These are phyloP conservation scores for Baudoinia panamericana DNA, from an alignment of 495 filamentous ascomycete genomes.

Conservation along the genomic window DNA sequence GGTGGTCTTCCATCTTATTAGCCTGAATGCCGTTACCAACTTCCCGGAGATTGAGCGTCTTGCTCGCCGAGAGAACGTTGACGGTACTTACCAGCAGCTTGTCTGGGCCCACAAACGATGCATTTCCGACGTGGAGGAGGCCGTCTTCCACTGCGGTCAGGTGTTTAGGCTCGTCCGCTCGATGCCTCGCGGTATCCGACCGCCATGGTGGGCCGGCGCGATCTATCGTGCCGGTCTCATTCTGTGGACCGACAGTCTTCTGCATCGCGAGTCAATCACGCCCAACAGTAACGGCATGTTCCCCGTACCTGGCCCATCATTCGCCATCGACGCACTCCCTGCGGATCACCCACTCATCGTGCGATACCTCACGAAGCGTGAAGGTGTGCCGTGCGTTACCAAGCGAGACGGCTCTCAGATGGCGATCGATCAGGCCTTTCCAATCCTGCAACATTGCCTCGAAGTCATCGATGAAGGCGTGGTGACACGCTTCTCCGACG, in stretches of 20 bases:
- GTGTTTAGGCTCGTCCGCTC: slow-evolving; percentile 38
- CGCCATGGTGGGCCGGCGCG: slow-evolving; percentile 32
- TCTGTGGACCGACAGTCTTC: slow-evolving; percentile 29
- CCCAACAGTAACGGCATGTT: slow-evolving; percentile 17
- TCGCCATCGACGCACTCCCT: slow-evolving; percentile 28
- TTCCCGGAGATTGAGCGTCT: slow-evolving; percentile 47
- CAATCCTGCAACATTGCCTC: slow-evolving; percentile 29
- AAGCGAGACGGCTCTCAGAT: slow-evolving; percentile 29
- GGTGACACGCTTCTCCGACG: slow-evolving; percentile 31
- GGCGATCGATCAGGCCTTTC: slow-evolving; percentile 24
- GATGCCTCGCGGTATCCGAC: slow-evolving; percentile 29
- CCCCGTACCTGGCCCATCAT: slow-evolving; percentile 21
- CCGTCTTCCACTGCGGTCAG: slow-evolving; percentile 49
- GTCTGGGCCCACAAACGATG: slow-evolving; percentile 37
- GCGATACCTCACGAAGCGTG: slow-evolving; percentile 29
- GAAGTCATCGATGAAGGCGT: slow-evolving; percentile 31
- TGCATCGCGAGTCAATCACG: slow-evolving; percentile 24
- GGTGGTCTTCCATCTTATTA: slow-evolving; percentile 52
- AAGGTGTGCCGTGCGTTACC: slow-evolving; percentile 29
- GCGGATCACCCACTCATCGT: slow-evolving; percentile 28
- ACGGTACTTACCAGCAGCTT: slow-evolving; percentile 37
- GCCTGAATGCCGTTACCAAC: slow-evolving; percentile 44
- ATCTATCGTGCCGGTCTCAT: slow-evolving; percentile 30
- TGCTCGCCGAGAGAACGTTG: slow-evolving; percentile 39
- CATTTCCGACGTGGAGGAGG: slow-evolving; percentile 41